A percentile compares a stretch with the other conserved stretches of the same genome.
Evolutionary conservation across 495 filamentous ascomycete species (phyloP).

Genomic region (Penicillium herquei): DNA sequence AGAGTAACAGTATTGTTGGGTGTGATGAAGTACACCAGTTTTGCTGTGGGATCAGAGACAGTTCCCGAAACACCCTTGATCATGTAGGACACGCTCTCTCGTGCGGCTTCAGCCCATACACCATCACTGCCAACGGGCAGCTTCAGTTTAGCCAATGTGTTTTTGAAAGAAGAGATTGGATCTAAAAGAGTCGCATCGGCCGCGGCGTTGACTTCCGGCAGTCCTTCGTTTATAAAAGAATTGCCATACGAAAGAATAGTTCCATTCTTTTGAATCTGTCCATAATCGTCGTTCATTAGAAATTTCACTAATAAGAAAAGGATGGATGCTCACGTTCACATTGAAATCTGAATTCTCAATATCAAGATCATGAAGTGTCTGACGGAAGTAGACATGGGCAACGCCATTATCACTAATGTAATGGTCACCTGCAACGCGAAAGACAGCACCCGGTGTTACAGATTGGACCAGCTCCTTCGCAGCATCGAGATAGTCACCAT

Average conservation of each 20-base stretch:
- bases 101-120: neutral
- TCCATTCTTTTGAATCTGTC: neutral
- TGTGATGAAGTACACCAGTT: too few relatives aligned
- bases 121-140: neutral
- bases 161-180: neutral
- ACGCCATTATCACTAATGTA: neutral
- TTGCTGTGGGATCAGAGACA: neutral
- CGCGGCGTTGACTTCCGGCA: neutral
- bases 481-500: neutral
- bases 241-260: neutral
- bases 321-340: neutral
- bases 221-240: neutral
- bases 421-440: neutral
- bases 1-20: neutral
- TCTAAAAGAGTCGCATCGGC: neutral
- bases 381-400: conserved; percentile 1
- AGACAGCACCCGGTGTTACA: neutral
- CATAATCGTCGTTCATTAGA: neutral
- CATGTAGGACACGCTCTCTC: neutral
- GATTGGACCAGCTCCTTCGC: neutral
- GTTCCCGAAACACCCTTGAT: neutral
- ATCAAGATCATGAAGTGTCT: neutral
- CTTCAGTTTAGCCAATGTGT: neutral
- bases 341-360: conserved; percentile 1
- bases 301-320: neutral